Conservation (phyloP, 179 eudicot species). For the Pouteria campechiana region DNA sequence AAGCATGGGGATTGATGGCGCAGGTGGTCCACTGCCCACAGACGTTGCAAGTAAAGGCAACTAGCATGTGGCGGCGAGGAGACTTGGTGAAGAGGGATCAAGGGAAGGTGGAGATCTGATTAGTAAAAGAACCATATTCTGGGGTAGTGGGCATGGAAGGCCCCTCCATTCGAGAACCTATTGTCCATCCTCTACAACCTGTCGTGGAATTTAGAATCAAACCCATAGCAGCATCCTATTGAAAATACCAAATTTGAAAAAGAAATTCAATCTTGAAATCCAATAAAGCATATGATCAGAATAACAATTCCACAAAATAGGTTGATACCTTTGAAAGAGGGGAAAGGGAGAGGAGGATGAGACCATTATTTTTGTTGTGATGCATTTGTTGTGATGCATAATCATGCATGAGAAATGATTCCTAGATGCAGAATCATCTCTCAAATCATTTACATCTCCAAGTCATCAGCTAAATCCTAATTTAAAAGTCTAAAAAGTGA, state of each 20-base stretch:
- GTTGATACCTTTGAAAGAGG: no score
- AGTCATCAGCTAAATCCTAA: no score
- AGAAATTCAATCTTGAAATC: no score
- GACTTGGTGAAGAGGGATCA: constrained; percentile 98
- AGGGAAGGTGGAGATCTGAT: constrained; percentile 78
- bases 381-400: no score
- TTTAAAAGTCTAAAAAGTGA: no score
- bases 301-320: no score
- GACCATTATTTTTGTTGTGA: no score
- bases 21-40: constrained; percentile 95
- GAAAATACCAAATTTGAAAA: background rate
- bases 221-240: constrained; percentile 90
- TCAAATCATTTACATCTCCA: no score
- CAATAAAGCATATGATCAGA: no score
- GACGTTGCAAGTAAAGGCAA: constrained; percentile 86
- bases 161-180: constrained; percentile 97
- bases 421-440: no score
- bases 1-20: constrained; percentile 94
- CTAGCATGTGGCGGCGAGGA: constrained; percentile 85
- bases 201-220: constrained; percentile 87
- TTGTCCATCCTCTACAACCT: constrained; percentile 90
- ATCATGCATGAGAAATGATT: no score
- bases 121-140: constrained; percentile 44
- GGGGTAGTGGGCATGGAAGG: constrained; percentile 68
- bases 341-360: no score